A percentile compares a stretch with the other conserved stretches of the same genome.
Evolutionary conservation across 2,329 filamentous ascomycete genomes (phyloP).

Genomic region (Hirsutella thompsonii): DNA sequence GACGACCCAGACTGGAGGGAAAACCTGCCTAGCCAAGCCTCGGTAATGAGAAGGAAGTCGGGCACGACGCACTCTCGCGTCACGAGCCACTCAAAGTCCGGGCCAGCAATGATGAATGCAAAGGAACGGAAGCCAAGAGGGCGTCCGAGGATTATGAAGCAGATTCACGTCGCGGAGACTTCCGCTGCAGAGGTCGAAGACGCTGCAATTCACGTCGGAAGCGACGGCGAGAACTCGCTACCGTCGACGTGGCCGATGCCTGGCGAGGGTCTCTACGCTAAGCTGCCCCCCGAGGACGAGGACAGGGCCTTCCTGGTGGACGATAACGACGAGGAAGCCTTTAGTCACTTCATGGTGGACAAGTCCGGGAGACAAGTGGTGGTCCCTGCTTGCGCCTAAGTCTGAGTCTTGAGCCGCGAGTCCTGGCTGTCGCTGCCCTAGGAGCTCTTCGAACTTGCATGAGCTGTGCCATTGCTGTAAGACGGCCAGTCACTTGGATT

Average conservation of each 20-base stretch:
- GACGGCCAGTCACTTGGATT: too few species aligned
- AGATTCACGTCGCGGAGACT: slow-evolving; percentile 12
- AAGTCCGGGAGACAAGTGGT: slow-evolving; percentile 21
- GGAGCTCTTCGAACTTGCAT: too few species aligned
- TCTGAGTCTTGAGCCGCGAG: too few species aligned
- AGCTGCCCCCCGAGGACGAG: slow-evolving; percentile 22
- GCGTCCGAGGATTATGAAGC: slow-evolving; percentile 19
- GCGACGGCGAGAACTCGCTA: slow-evolving; percentile 19
- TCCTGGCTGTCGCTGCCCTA: too few species aligned
- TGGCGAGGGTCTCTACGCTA: slow-evolving; percentile 25
- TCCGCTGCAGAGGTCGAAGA: slow-evolving; percentile 13
- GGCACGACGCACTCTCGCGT: slow-evolving; percentile 6
- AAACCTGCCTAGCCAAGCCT: slow-evolving; percentile 3
- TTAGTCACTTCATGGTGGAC: slow-evolving; percentile 30
- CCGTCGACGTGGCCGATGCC: slow-evolving; percentile 27
- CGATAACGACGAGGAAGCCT: slow-evolving; percentile 27
- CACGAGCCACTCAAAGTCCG: slow-evolving; percentile 15
- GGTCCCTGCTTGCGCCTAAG: slow-evolving; percentile 15
- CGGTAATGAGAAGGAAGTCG: background rate
- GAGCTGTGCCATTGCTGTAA: too few species aligned
- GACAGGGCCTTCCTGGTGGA: slow-evolving; percentile 23
- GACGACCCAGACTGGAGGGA: slow-evolving; percentile 26
- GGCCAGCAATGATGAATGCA: slow-evolving; percentile 13
- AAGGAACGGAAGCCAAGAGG: slow-evolving; percentile 18
- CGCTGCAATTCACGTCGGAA: slow-evolving; percentile 1